Evolutionary conservation across 257 asterid species (phyloP), one percentile per base, ranked within the genome.

Genomic region (Salvia hispanica): DNA sequence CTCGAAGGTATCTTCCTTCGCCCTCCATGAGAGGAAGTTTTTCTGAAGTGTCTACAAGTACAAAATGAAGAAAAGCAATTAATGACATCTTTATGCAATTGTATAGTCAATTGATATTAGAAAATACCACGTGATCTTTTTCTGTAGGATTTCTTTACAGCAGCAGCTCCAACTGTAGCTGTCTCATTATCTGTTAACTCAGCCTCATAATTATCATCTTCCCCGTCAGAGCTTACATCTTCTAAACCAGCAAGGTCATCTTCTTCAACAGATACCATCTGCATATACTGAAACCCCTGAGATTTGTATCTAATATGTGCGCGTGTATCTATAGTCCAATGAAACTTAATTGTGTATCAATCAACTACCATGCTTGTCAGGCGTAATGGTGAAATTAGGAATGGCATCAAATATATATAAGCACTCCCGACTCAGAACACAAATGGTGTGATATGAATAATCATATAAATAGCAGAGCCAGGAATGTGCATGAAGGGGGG

Each of bases 181-280:
- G 88, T 75, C 81, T 93, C 99, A n/a, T 85, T 86, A 81, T 90
- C 99, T 36, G 92, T 82, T 60, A 86, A 76, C 63, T 93, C 97
- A 70, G 92, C 99, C 78, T 93, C 96, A 78, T 86, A 93, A 77
- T 85, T 93, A 76, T 90, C 99, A 74, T 93, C 97, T 74, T 90
- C 97, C 53, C 88, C 97, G 58, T 91, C 99, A 61, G 96, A 86
- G 77, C 97, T 90, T 75, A 83, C 93, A 77, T 90, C 98, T 80
- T 90, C 97, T 77, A 90, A 75, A 66, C 96, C 97, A 78, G 97
- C 99, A 81, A 88, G 95, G 76, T 86, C 99, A 75, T 90, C 99
- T 43, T 93, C 97, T 79, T 90, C 99, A 56, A 93, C 92, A 59
- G 97, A 83, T 57, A 88, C 92, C 99, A 90, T 93, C 99, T 93